A percentile compares a stretch with the other conserved stretches of the same genome.
phyloP scores from a whole-genome alignment of 306 rosid genomes.

The Sechiopsis laciniata region DNA sequence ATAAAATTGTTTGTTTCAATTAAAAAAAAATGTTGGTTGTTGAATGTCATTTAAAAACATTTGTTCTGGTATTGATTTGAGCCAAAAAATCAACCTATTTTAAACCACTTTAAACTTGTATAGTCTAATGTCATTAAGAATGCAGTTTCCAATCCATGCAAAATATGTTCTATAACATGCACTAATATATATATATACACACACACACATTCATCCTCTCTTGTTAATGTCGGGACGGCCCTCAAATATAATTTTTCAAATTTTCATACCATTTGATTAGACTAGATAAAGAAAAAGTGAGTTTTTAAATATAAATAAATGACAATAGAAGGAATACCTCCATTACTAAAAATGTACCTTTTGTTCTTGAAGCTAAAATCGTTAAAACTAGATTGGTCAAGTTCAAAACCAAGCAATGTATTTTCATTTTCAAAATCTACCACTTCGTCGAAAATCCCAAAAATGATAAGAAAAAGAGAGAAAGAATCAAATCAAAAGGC shows the following conservation, averaged over 20 bases:
- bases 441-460: slow-evolving; percentile 5
- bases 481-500: not conserved
- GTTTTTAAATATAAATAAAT: not conserved
- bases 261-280: not conserved
- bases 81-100: too few species aligned
- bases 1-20: too few species aligned
- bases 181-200: too few species aligned
- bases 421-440: slow-evolving; percentile 1
- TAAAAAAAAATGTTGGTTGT: not conserved
- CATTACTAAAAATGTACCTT: not conserved
- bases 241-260: not conserved
- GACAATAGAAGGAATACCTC: not conserved
- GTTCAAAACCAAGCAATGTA: not conserved
- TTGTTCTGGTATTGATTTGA: not conserved
- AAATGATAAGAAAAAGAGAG: not conserved
- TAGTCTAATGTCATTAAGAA: too few species aligned
- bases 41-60: too few species aligned
- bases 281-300: not conserved
- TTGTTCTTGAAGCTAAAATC: not conserved
- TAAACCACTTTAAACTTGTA: too few species aligned
- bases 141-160: not conserved
- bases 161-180: too few species aligned
- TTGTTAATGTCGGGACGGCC: too few species aligned
- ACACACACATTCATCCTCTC: too few species aligned
- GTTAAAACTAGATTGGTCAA: not conserved